Conservation (phyloP, 176 grass and related monocot genomes). For the Poa annua region DNA sequence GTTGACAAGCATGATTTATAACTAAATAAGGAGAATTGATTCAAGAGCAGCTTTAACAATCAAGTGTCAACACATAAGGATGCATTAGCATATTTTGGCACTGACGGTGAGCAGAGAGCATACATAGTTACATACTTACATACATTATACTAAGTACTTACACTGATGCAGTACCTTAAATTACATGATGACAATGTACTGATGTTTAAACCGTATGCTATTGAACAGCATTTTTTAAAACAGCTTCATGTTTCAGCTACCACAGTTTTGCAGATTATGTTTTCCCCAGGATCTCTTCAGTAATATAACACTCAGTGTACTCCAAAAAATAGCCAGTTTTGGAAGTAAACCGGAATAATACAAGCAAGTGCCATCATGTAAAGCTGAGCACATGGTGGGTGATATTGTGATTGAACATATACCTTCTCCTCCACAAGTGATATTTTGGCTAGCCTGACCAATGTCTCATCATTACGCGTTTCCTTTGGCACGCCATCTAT, state of each 20-base stretch:
- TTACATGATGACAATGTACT: background rate
- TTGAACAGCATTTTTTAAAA: slow-evolving; percentile 32
- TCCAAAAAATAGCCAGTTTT: slow-evolving; percentile 33
- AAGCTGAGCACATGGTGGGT: slow-evolving; percentile 6
- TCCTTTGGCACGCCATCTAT: slow-evolving; percentile 98
- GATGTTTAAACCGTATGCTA: slow-evolving; percentile 47
- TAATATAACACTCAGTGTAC: slow-evolving; percentile 28
- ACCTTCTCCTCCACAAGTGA: slow-evolving; percentile 94
- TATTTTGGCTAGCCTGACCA: slow-evolving; percentile 88
- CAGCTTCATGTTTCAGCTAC: slow-evolving; percentile 41
- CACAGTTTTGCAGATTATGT: slow-evolving; percentile 25
- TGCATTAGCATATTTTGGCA: background rate
- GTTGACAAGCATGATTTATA: background rate
- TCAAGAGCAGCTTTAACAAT: background rate
- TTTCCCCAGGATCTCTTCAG: slow-evolving; percentile 31
- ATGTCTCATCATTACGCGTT: slow-evolving; percentile 74
- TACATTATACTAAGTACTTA: background rate
- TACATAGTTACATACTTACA: no score
- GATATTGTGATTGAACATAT: slow-evolving; percentile 29
- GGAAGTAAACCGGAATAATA: slow-evolving; percentile 21
- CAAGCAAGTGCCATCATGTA: slow-evolving; percentile 1
- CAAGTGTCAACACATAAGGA: background rate
- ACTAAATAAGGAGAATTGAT: slow-evolving; percentile 9
- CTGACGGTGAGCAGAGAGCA: background rate
- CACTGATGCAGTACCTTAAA: background rate